phyloP scores from a whole-genome alignment of 345 rosid genomes.

The Salix suchowensis region DNA sequence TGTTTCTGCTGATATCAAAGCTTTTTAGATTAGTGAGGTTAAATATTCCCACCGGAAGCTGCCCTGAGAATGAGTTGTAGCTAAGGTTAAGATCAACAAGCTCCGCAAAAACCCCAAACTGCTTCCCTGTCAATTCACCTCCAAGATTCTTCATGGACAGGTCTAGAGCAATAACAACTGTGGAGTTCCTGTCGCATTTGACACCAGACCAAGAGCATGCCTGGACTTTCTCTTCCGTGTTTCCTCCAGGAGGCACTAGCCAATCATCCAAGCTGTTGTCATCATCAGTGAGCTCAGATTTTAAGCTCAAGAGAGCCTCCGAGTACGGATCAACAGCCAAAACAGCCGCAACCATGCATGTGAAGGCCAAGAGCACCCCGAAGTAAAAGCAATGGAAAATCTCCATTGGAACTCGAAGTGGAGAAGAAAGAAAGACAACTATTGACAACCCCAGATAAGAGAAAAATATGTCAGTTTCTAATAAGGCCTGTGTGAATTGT shows the following conservation, averaged over 20 bases:
- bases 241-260: conserved; percentile 40
- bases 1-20: conserved; percentile 83
- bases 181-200: conserved; percentile 56
- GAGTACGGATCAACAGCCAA: conserved; percentile 55
- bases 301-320: conserved; percentile 58
- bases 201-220: conserved; percentile 90
- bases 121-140: conserved; percentile 50
- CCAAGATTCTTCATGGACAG: conserved; percentile 61
- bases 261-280: conserved; percentile 54
- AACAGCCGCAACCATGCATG: conserved; percentile 15
- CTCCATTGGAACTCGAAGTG: conserved; percentile 54
- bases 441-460: not conserved
- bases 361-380: conserved; percentile 23
- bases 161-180: conserved; percentile 51
- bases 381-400: conserved; percentile 33
- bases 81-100: conserved; percentile 79
- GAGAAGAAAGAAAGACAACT: conserved; percentile 12
- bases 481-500: not conserved
- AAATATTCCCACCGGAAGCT: conserved; percentile 57
- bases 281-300: conserved; percentile 57
- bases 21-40: conserved; percentile 46
- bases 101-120: conserved; percentile 52
- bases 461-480: conserved; percentile 11
- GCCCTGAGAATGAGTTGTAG: conserved; percentile 64
- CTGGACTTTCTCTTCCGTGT: conserved; percentile 22